phyloP scores from a whole-genome alignment of 1,284 basidiomycete genomes.

The Apiotrichum laibachii region DNA sequence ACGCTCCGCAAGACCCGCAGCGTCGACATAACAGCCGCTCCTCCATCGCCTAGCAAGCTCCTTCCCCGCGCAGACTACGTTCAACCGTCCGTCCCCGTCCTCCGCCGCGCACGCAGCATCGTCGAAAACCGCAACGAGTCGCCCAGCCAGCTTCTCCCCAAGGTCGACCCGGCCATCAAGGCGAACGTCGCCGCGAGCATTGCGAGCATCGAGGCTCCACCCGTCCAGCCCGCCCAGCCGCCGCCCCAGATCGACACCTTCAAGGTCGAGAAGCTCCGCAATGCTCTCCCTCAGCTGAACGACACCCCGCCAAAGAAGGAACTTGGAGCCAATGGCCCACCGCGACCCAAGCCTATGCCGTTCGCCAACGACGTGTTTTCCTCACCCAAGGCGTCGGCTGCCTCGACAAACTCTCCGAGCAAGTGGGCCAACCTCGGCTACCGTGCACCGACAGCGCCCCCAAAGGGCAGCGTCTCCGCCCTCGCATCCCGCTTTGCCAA shows the following conservation, averaged over 20 bases:
- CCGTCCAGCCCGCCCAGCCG: neutral
- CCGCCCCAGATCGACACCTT: neutral
- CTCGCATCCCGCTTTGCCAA: slow-evolving; percentile 20
- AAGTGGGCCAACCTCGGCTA: slow-evolving; percentile 18
- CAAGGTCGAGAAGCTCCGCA: neutral
- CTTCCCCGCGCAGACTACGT: slow-evolving; percentile 2
- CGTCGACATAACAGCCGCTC: neutral
- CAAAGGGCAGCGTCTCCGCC: slow-evolving; percentile 18
- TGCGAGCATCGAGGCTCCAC: neutral
- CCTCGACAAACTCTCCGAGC: neutral
- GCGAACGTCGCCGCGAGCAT: slow-evolving; percentile 2
- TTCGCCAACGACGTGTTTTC: slow-evolving; percentile 11
- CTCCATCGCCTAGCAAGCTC: neutral
- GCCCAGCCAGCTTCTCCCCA: neutral
- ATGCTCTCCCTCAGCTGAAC: neutral
- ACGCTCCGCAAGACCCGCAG: slow-evolving; percentile 20
- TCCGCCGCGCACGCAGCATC: slow-evolving; percentile 11
- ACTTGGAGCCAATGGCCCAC: no score
- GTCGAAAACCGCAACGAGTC: neutral
- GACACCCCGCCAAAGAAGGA: neutral
- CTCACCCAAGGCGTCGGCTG: slow-evolving; percentile 4
- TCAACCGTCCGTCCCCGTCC: neutral
- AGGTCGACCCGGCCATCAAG: neutral
- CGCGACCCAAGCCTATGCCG: slow-evolving; percentile 3
- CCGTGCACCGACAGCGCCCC: slow-evolving; percentile 21